A percentile compares a stretch with the other conserved stretches of the same genome.
Conservation (phyloP, 768 basidiomycete genomes). For the Boletus fagicola region DNA sequence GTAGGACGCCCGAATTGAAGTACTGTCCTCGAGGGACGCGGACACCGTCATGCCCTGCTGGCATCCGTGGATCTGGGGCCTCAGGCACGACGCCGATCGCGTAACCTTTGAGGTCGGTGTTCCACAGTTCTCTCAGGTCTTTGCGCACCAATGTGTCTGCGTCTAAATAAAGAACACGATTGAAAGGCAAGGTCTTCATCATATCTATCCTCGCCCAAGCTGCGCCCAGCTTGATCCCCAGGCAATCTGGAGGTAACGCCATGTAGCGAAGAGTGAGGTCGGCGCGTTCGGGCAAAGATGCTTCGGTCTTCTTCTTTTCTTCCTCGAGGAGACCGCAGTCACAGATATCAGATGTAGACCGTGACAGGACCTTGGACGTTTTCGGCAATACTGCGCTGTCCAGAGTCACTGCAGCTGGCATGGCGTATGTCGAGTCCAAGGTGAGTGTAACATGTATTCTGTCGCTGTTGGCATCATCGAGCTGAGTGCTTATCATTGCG, state of each 20-base stretch:
- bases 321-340: slow-evolving; percentile 29
- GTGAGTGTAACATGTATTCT: slow-evolving; percentile 22
- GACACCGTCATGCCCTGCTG: neutral
- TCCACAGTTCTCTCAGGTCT: neutral
- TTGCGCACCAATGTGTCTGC: neutral
- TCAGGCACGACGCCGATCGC: neutral
- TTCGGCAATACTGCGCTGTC: slow-evolving; percentile 36
- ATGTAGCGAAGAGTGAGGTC: neutral
- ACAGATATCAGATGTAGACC: slow-evolving; percentile 41
- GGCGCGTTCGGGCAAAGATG: neutral
- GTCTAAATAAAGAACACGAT: neutral
- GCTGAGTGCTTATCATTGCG: neutral
- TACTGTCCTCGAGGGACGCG: no score
- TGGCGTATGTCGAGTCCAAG: slow-evolving; percentile 41
- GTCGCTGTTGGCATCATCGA: neutral
- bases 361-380: slow-evolving; percentile 38
- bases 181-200: neutral
- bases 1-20: no score
- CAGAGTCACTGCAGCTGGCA: slow-evolving; percentile 47
- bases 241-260: neutral
- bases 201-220: neutral
- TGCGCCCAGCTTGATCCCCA: neutral
- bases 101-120: neutral
- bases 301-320: neutral
- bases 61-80: neutral